Evolutionary conservation across 2,329 filamentous ascomycete genomes (phyloP), one percentile per base, ranked within the genome.

Genomic region (Fusarium mangiferae): DNA sequence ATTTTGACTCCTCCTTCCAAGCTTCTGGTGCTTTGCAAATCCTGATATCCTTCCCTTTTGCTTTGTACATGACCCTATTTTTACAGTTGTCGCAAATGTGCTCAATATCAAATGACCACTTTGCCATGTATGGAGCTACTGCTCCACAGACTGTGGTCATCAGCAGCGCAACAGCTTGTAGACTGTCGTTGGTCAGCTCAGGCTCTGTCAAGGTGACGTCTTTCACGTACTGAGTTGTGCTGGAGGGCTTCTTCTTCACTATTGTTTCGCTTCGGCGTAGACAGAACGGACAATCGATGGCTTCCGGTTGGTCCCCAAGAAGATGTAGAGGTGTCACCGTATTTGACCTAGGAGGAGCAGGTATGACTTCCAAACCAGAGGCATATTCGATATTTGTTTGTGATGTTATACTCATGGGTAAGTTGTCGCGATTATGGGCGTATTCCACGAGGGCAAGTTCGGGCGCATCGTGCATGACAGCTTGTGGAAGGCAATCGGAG

Each of bases 91-190:
- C n/a, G 12, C 58, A 61, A 0, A 33, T 33, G 7, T 61, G 58
- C 9, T 55, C 58, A 15, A 61, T 55, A 4, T 61, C 46, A 8
- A 61, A 61, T 10, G 58, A 61, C 46, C 58, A 61, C 58, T 61
- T 41, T 6, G 58, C 58, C 35, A 61, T 61, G 7, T 61, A 61
- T 9, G 58, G 58, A 18, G 58, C 58, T 6, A 52, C 36, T 35
- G 46, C 58, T 28, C 58, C 58, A 35, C 46, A 54, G 1, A 61
- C 58, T 35, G 58, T 61, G 2, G 58, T 61, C 58, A 61, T 61
- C 4, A 61, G 3, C 1, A 61, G 6, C 6, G 58, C 58, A 18
- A 61, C 58, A 3, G 58, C 58, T 26, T 61, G 58, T 1, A 55
- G 17, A 15, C 58, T 61, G 7, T 1, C 0, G 1, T 1, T 15